Percentiles rank a stretch among this genome's conserved stretches.
These are phyloP conservation scores for Bonia amplexicaulis DNA, from an alignment of 176 grass and related monocot species.

Conservation along the genomic window DNA sequence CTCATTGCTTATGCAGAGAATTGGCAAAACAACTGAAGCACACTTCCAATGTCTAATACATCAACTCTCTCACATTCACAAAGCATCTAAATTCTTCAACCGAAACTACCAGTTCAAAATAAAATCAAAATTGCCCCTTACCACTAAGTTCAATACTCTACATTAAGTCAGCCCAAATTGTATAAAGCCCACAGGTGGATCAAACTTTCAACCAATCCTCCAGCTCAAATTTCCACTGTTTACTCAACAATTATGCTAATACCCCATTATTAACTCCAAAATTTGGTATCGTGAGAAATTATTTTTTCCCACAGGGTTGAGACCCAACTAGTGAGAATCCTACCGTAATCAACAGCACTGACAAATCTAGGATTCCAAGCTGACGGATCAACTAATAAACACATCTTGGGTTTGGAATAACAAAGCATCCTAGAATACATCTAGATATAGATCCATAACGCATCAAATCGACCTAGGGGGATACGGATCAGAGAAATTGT, in stretches of 20 bases:
- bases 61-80: neutral
- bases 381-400: neutral
- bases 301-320: neutral
- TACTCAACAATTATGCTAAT: neutral
- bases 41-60: neutral
- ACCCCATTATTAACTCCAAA: neutral
- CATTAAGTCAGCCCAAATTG: neutral
- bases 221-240: neutral
- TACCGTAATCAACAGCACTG: neutral
- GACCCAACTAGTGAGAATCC: neutral
- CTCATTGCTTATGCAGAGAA: neutral
- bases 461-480: neutral
- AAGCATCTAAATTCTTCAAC: neutral
- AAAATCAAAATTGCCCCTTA: neutral
- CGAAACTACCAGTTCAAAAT: neutral
- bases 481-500: neutral
- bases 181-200: neutral
- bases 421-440: neutral
- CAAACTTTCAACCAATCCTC: neutral
- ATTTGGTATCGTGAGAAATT: neutral
- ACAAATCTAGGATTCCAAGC: neutral
- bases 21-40: neutral
- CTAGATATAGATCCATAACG: constrained; percentile 7
- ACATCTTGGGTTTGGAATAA: neutral
- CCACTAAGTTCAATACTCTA: neutral